These are phyloP conservation scores for Helicostylum pulchrum DNA, from an alignment of 192 early-diverging fungal species.

Conservation along the genomic window DNA sequence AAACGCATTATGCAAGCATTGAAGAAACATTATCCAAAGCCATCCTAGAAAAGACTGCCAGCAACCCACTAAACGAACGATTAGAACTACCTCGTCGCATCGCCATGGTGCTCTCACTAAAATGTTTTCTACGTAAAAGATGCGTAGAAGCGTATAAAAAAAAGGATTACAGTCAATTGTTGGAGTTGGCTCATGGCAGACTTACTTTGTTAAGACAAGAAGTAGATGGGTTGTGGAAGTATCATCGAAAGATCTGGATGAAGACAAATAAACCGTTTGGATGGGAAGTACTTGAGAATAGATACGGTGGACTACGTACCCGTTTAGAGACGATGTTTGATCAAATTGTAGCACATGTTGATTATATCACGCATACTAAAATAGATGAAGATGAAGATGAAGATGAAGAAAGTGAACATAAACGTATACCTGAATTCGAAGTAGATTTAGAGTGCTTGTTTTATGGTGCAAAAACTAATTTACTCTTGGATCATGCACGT, in stretches of 20 bases:
- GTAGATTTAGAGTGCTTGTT: slow-evolving; percentile 63
- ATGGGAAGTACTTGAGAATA: slow-evolving; percentile 78
- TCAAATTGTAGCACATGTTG: slow-evolving; percentile 59
- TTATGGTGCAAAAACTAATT: slow-evolving; percentile 60
- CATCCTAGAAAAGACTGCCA: slow-evolving; percentile 39
- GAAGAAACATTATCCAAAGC: slow-evolving; percentile 51
- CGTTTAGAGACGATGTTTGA: slow-evolving; percentile 68
- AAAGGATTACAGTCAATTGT: slow-evolving; percentile 49
- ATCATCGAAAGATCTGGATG: slow-evolving; percentile 78
- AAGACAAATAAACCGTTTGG: slow-evolving; percentile 82
- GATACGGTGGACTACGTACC: slow-evolving; percentile 74
- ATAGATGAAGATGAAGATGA: slow-evolving; percentile 21
- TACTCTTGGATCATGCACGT: slow-evolving; percentile 65
- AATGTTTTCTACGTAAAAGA: slow-evolving; percentile 64
- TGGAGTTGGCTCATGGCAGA: slow-evolving; percentile 55
- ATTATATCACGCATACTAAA: slow-evolving; percentile 20
- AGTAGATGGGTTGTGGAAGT: slow-evolving; percentile 72
- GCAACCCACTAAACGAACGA: slow-evolving; percentile 65
- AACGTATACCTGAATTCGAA: slow-evolving; percentile 64
- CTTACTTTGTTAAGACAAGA: slow-evolving; percentile 56
- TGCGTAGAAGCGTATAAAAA: slow-evolving; percentile 59
- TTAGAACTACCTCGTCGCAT: slow-evolving; percentile 66
- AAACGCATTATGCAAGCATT: slow-evolving; percentile 59
- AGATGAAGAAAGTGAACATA: slow-evolving; percentile 15
- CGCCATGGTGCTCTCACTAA: slow-evolving; percentile 65